Base-by-base conservation (phyloP, 345 rosid species). In the Diplotaxis tenuifolia region DNA sequence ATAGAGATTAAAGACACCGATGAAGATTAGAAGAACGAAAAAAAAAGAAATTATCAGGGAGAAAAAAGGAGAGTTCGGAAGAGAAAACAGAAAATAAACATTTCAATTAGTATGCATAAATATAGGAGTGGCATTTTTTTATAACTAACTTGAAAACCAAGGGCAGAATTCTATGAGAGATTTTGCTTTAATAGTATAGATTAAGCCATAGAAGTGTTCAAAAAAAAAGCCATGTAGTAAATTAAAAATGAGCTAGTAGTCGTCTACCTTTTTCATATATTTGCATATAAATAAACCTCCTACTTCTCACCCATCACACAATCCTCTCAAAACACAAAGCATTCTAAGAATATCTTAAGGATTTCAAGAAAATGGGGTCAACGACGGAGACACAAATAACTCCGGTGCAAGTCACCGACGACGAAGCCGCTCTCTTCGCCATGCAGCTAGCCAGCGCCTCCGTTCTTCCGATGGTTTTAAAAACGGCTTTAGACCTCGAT, bases 401-500 rank as follows among this genome's bases (percentile, higher is more conserved):
- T 12, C 92, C 96, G 10, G 73, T 86, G 25, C 83, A 82, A 40
- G 83, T 88, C n/a, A 75, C 85, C 8, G 96, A 93, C 20, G 92
- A 89, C 34, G 97, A 93, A 71, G 89, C 88, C 0, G 79, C 79
- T 69, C 86, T 84, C 40, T 89, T 84, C 58, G 94, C 96, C 57
- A 83, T 91, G 83, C 96, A 89, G 45, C 82, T 94, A 31, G 74
- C 86, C 3, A 84, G 96, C 15, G 88, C 86, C 11, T 91, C 96
- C 1, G 91, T 88, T 36, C 87, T 91, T 6, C 96, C 98, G 0
- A 94, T 91, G 97, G 86, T 83, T 57, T 90, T 94, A 32, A 91
- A 89, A 78, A n/a, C 98, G 1, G 95, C 97, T 68, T 59, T 94
- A 2, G 98, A 94, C 58, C 96, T 94, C 0, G 97, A 89, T 76